Evolutionary conservation across 352 stramenopile species (phyloP), one percentile per base, ranked within the genome.

Genomic region (Phytopythium delawarense): DNA sequence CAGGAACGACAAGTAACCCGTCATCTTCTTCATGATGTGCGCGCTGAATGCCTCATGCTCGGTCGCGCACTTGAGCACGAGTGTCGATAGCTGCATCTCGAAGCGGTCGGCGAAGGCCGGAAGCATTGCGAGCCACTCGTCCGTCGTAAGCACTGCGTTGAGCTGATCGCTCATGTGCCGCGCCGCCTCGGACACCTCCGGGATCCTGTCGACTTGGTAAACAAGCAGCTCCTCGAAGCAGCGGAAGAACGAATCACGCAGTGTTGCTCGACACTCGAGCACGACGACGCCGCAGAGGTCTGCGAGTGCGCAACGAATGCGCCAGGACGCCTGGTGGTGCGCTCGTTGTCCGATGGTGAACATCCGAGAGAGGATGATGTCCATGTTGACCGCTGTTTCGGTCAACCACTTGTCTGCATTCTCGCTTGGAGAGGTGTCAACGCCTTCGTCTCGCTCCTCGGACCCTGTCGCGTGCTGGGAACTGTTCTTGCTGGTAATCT

Each of bases 151-250:
- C 20, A 57, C 55, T 12, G 18, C 53, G 13, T 65, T 56, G 4
- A 88, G 58, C 8, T 56, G 40, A 0, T 37, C 8, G 12, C 72
- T 61, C 13, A 89, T 50, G 1, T 18, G 5, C 1, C 18, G 20
- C 32, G 78, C 70, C 44, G 72, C 65, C 9, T 56, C 18, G 16
- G 66, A 58, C 15, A 76, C 71, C 15, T 75, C 51, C 2, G 61
- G 51, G 35, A 91, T 91, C 7, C 64, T 45, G 37, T 96, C 82
- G 12, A 74, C 72, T 32, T 71, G 69, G 37, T 92, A 65, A 23
- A 91, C 79, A 51, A 96, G 69, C 34, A 94, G 74, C 56, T 92
- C 81, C 60, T 96, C 87, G 32, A 84, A 92, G 48, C 78, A 90
- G 15, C 72, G 76, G 62, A 96, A 85, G 37, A 93, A 94, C 7